Percentiles rank a stretch among this genome's conserved stretches.
Evolutionary conservation across 352 stramenopile genomes (phyloP).

Genomic region (Phytophthora cactorum): DNA sequence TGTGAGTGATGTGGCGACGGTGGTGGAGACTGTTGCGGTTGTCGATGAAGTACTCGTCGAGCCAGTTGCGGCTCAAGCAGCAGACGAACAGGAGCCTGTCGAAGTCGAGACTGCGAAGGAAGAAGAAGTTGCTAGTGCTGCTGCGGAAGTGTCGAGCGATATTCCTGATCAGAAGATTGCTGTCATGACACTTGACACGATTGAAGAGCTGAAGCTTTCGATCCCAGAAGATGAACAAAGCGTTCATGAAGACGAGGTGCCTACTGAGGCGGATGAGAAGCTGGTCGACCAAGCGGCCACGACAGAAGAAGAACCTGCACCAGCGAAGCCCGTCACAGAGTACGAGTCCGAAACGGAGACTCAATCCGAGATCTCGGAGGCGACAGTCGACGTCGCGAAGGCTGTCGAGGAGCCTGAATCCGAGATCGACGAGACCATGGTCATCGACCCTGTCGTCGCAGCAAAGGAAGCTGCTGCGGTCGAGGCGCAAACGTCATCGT

Average conservation of each 20-base stretch:
- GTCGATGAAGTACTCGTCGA: not conserved
- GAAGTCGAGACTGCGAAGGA: not conserved
- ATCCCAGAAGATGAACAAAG: not conserved
- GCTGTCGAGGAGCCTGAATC: conserved; percentile 25
- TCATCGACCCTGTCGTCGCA: conserved; percentile 31
- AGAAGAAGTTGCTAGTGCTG: not conserved
- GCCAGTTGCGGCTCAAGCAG: not conserved
- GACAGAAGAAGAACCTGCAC: not conserved
- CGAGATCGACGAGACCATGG: conserved; percentile 38
- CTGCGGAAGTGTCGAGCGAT: not conserved
- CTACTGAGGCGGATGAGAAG: not conserved
- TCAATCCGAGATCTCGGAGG: conserved; percentile 32
- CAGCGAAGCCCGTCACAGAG: conserved; percentile 14
- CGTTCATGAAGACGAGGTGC: not conserved
- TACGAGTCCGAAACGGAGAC: conserved; percentile 30
- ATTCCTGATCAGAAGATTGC: not conserved
- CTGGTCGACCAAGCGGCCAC: not conserved
- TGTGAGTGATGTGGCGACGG: not conserved
- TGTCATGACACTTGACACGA: not conserved
- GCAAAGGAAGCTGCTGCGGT: conserved; percentile 26
- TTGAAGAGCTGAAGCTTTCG: not conserved
- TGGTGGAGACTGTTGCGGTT: not conserved
- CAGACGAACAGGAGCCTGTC: not conserved
- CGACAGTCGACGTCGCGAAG: conserved; percentile 11
- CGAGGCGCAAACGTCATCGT: conserved; percentile 19